phyloP scores from a whole-genome alignment of 2,329 filamentous ascomycete species.

The Drechslerella dactyloides region DNA sequence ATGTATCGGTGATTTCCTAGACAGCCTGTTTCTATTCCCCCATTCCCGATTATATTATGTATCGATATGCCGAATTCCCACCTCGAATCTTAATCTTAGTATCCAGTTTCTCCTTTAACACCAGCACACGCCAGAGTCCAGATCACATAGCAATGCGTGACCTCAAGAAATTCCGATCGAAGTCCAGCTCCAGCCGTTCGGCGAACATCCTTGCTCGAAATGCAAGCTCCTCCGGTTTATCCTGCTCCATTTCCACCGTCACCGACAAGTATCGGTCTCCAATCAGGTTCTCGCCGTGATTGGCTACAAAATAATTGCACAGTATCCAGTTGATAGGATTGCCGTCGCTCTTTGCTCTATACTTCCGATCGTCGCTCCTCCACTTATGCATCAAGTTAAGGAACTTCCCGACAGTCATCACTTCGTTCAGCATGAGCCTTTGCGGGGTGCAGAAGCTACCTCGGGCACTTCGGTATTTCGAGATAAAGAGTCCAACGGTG shows the following conservation, averaged over 20 bases:
- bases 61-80: background rate
- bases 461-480: slow-evolving; percentile 22
- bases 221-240: slow-evolving; percentile 25
- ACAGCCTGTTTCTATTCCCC: background rate
- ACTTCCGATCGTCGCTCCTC: slow-evolving; percentile 31
- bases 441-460: slow-evolving; percentile 31
- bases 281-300: slow-evolving; percentile 10
- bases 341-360: slow-evolving; percentile 9
- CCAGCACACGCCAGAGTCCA: background rate
- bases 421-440: slow-evolving; percentile 18
- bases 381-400: slow-evolving; percentile 29
- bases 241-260: slow-evolving; percentile 35
- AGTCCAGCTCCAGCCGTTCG: slow-evolving; percentile 31
- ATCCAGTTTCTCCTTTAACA: background rate
- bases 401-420: slow-evolving; percentile 25
- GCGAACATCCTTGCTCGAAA: slow-evolving; percentile 26
- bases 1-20: background rate
- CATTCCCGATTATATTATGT: background rate
- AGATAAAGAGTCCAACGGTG: slow-evolving; percentile 30
- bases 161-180: slow-evolving; percentile 21
- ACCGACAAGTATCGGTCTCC: slow-evolving; percentile 28
- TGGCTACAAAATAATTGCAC: slow-evolving; percentile 31
- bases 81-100: background rate
- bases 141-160: slow-evolving; percentile 9
- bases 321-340: slow-evolving; percentile 30